Evolutionary conservation across 2,329 filamentous ascomycete genomes (phyloP), one percentile per base, ranked within the genome.

Genomic region (Penicillium griseofulvum): DNA sequence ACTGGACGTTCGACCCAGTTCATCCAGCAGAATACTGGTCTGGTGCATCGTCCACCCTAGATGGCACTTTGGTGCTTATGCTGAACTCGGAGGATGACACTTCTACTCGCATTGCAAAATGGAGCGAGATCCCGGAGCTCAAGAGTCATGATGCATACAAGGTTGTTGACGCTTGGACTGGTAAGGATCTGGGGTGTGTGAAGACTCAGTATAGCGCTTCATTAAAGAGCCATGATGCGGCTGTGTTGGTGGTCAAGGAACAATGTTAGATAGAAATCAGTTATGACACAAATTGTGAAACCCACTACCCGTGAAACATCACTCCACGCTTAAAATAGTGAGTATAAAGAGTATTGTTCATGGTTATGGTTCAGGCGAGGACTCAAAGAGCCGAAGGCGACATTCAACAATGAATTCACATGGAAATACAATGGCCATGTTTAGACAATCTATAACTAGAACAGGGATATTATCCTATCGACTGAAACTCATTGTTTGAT

Each of bases 21-120:
- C 68, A 73, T 38, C 70, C 71, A 2, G 71, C 71, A 1, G 71
- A 73, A 47, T 73, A 71, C 53, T 73, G 70, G 71, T 70, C 69
- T 2, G 71, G 71, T 7, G 56, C 65, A 6, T 72, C 70, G 0
- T 65, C 63, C 1, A 64, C 55, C 0, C 36, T 69, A 16, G 51
- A 58, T 11, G 70, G 69, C 3, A 66, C 65, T 7, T 37, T 72
- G 47, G 68, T 73, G 3, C 36, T 73, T 34, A 68, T 73, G 64
- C 45, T 71, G 3, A 72, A 72, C 44, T 65, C 66, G 4, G 67
- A 72, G 52, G 49, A 64, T 7, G 26, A 8, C 5, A 58, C 37
- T 10, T 57, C 62, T 22, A 62, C 51, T 19, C 61, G 70, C 1
- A 66, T 65, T 28, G 69, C 68, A 0, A 49, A 57, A 12, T 72